phyloP scores from a whole-genome alignment of 176 grass and related monocot genomes.

The Dendrocalamus sinicus region DNA sequence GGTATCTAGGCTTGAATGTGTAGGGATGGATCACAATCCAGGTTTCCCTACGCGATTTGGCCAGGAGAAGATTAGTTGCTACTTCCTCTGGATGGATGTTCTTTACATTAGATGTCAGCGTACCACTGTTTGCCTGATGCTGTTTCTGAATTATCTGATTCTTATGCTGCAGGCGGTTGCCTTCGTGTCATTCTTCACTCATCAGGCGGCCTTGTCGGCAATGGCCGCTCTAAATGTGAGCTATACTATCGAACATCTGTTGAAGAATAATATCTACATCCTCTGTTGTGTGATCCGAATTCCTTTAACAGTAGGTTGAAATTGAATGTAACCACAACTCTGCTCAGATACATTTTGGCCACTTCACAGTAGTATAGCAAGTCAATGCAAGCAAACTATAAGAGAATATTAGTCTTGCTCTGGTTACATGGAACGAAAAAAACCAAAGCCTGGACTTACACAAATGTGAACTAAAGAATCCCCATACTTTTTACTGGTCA shows the following conservation, averaged over 20 bases:
- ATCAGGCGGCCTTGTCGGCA: slow-evolving; percentile 76
- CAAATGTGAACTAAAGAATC: not conserved
- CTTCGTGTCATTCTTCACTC: slow-evolving; percentile 87
- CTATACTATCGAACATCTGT: not conserved
- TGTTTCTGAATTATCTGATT: slow-evolving; percentile 35
- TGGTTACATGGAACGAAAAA: slow-evolving; percentile 21
- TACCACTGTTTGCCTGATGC: not conserved
- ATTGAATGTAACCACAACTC: not conserved
- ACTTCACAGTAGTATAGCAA: not conserved
- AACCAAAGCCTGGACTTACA: not conserved
- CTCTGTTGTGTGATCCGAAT: not conserved
- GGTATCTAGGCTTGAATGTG: not conserved
- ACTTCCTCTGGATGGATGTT: not conserved
- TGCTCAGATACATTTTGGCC: not conserved
- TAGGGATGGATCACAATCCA: not conserved
- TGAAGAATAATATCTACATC: not conserved
- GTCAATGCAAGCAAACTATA: not conserved
- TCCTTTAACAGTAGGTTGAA: slow-evolving; percentile 8
- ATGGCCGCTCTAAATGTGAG: slow-evolving; percentile 85
- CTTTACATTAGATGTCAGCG: not conserved
- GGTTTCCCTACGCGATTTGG: not conserved
- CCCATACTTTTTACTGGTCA: slow-evolving; percentile 6
- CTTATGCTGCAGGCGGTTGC: slow-evolving; percentile 69
- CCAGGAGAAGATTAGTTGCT: not conserved
- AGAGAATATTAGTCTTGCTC: not conserved